A percentile compares a stretch with the other conserved stretches of the same genome.
phyloP scores from a whole-genome alignment of 768 basidiomycete genomes.

The Clavaria fumosa region DNA sequence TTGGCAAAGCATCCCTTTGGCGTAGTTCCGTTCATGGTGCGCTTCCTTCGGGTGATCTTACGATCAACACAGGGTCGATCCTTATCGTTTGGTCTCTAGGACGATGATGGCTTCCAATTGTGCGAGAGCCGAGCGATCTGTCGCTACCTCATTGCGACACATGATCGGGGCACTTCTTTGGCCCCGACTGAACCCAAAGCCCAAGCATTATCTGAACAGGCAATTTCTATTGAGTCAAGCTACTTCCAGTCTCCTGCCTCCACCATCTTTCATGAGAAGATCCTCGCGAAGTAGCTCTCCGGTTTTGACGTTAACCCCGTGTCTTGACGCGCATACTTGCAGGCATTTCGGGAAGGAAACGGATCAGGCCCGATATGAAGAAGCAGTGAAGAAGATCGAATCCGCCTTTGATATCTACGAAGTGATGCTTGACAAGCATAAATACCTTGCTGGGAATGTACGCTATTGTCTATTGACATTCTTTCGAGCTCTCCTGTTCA shows the following conservation, averaged over 20 bases:
- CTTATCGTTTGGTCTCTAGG: slow-evolving; percentile 14
- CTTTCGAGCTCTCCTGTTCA: neutral
- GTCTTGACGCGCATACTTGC: neutral
- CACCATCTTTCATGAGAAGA: slow-evolving; percentile 29
- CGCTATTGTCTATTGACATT: slow-evolving; percentile 9
- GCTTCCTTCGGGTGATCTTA: slow-evolving; percentile 6
- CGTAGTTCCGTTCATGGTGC: slow-evolving; percentile 40
- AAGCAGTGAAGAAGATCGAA: slow-evolving; percentile 17
- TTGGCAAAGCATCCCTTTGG: slow-evolving; percentile 46
- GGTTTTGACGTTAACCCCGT: neutral
- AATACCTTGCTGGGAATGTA: slow-evolving; percentile 44
- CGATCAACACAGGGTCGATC: neutral
- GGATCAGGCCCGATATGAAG: slow-evolving; percentile 16
- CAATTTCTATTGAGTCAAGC: slow-evolving; percentile 33
- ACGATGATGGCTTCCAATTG: slow-evolving; percentile 45
- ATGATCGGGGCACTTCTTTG: slow-evolving; percentile 34
- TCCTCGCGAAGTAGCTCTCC: slow-evolving; percentile 33
- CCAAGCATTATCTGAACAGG: slow-evolving; percentile 29
- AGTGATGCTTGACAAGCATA: slow-evolving; percentile 32
- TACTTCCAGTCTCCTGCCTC: slow-evolving; percentile 32
- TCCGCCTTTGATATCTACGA: slow-evolving; percentile 37
- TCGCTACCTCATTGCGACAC: slow-evolving; percentile 43
- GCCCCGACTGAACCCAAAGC: slow-evolving; percentile 33
- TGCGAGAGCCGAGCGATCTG: slow-evolving; percentile 49
- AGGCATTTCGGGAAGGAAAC: slow-evolving; percentile 9